These are phyloP conservation scores for Przewalskia tangutica DNA, from an alignment of 257 asterid species.

Conservation along the genomic window DNA sequence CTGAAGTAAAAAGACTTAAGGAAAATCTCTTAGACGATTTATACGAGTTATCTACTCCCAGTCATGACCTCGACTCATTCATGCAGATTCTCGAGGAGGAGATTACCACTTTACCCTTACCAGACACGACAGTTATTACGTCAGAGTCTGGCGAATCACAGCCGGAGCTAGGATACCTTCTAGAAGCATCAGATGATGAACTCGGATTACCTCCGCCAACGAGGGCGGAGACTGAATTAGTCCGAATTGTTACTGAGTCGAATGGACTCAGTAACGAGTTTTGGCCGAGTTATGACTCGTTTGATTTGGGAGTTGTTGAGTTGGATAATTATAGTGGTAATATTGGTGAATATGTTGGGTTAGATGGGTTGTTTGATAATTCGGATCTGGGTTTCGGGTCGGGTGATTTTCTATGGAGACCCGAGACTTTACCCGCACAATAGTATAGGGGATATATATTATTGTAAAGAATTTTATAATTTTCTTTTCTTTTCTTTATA, in stretches of 20 bases:
- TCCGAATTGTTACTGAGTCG: constrained; percentile 21
- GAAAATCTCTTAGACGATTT: constrained; percentile 37
- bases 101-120: constrained; percentile 19
- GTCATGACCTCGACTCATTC: constrained; percentile 48
- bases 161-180: constrained; percentile 46
- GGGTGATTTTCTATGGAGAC: constrained; percentile 23
- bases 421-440: constrained; percentile 38
- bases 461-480: too few species aligned
- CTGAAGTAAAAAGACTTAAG: constrained; percentile 51
- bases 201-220: constrained; percentile 57
- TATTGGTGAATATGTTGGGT: constrained; percentile 22
- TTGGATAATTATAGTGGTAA: neutral
- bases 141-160: constrained; percentile 30
- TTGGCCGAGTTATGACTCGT: constrained; percentile 38
- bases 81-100: constrained; percentile 59
- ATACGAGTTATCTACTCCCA: constrained; percentile 28
- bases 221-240: constrained; percentile 17
- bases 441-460: too few species aligned
- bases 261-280: constrained; percentile 26
- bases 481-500: too few species aligned
- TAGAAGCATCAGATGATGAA: constrained; percentile 65
- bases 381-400: constrained; percentile 28
- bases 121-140: constrained; percentile 4
- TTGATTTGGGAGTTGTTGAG: constrained; percentile 28
- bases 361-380: constrained; percentile 39